A percentile compares a stretch with the other conserved stretches of the same genome.
These are phyloP conservation scores for Tolypocladium album DNA, from an alignment of 2,329 filamentous ascomycete species.

Conservation along the genomic window DNA sequence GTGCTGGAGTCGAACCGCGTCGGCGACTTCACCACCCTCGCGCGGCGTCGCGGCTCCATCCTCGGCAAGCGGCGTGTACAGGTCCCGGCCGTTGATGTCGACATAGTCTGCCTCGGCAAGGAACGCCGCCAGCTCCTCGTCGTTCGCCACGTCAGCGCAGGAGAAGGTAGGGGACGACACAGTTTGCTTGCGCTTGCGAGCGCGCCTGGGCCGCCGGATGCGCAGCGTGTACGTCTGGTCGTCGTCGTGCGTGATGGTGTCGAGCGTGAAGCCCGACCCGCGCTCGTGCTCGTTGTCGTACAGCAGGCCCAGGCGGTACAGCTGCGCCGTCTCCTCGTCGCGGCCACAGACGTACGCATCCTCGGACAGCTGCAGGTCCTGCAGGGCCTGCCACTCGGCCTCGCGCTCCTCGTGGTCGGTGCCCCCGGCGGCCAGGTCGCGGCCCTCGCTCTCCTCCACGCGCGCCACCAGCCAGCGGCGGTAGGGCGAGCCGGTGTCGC, in stretches of 20 bases:
- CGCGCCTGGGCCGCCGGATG: not conserved
- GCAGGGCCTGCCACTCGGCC: not conserved
- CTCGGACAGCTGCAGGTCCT: not conserved
- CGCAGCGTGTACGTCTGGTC: not conserved
- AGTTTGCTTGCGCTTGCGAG: not conserved
- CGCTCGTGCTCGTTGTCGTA: constrained; percentile 1
- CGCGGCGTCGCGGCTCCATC: not conserved
- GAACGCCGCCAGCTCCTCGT: not conserved
- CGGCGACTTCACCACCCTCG: not conserved
- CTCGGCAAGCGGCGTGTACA: not conserved
- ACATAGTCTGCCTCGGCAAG: not conserved
- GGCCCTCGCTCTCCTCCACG: not conserved
- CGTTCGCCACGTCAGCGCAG: not conserved
- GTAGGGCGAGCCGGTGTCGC: not conserved
- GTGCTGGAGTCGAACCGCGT: not conserved
- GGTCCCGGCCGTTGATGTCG: not conserved
- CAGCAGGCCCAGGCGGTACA: not conserved
- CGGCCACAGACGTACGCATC: too few species aligned
- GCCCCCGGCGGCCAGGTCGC: not conserved
- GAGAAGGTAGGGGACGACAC: not conserved
- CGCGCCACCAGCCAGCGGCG: not conserved
- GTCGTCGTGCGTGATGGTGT: not conserved
- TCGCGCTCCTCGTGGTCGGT: not conserved
- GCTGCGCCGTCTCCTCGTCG: not conserved
- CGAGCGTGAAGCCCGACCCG: not conserved